Conservation (phyloP, 805 yeast species). For the Spathaspora girioi region DNA sequence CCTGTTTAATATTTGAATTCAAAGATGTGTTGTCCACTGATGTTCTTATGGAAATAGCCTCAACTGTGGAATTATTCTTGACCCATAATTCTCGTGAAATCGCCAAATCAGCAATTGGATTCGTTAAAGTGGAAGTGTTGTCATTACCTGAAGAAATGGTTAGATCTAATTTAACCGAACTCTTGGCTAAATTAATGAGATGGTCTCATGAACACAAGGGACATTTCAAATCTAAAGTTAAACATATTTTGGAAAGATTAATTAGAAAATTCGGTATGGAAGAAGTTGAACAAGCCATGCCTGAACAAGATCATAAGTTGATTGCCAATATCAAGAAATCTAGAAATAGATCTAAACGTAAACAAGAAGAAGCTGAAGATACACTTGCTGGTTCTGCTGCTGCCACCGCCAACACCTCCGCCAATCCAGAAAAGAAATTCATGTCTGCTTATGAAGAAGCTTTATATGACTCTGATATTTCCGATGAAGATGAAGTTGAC, state of each 20-base stretch:
- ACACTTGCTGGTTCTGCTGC: too few species aligned
- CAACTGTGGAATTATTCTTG: conserved; percentile 85
- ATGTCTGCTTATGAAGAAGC: conserved; percentile 93
- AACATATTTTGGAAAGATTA: conserved; percentile 88
- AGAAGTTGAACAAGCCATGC: conserved; percentile 75
- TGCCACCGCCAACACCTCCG: conserved; percentile 12
- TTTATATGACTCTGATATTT: conserved; percentile 65
- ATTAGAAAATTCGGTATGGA: conserved; percentile 90
- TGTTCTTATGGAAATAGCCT: conserved; percentile 67
- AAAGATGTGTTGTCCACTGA: conserved; percentile 58
- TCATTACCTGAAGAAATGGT: conserved; percentile 78
- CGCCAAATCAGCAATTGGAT: conserved; percentile 91
- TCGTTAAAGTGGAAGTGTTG: conserved; percentile 83
- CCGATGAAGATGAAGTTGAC: conserved; percentile 55
- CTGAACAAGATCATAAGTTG: conserved; percentile 84
- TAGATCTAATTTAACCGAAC: conserved; percentile 57
- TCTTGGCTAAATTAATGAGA: conserved; percentile 70
- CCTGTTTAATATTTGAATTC: conserved; percentile 85
- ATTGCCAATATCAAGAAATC: conserved; percentile 82
- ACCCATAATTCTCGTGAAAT: conserved; percentile 91
- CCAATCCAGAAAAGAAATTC: conserved; percentile 43
- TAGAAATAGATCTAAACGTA: conserved; percentile 79
- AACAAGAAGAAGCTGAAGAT: conserved; percentile 41
- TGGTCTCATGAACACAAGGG: conserved; percentile 97
- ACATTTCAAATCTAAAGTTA: conserved; percentile 88